Base-by-base conservation (phyloP, 768 basidiomycete species). In the Termitomyces sp. region DNA sequence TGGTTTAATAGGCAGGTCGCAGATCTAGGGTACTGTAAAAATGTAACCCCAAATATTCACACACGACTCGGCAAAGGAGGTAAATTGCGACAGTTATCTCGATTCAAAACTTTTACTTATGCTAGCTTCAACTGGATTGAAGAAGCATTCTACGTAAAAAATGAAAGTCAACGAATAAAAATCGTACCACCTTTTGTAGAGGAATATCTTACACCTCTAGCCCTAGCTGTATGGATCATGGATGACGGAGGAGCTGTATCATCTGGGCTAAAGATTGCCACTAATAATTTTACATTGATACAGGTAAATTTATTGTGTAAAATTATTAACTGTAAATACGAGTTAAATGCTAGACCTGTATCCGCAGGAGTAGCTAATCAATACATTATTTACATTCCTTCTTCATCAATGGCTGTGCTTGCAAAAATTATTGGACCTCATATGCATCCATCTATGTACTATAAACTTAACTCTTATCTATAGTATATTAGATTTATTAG, bases 231-330 rank as follows among this genome's bases (percentile, higher is more conserved):
- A 34, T 52, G 50, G 24, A 37, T 52, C 22, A 34, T 22, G 37
- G 32, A 14, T 34, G 50, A 52, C 37, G 50, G 50, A 20, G 34
- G 34, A 36, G 34, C 22, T 22, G 12, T 52, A 13, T 36, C 50
- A 36, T 34, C 16, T n/a, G 34, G 50, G 39, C 40, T 42, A 53
- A 53, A 42, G 20, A 26, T 53, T 24, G 53, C 53, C 39, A 43
- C 53, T 40, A 53, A 43, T 52, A 52, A 33, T 36, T 52, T 52
- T 52, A 40, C 53, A 22, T 53, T 53, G 53, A 53, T 24, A 39
- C 37, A 32, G 37, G 26, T 40, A 54, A 54, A 54, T 54, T 54
- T 33, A 14, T 54, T 27, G 53, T 36, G 32, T 36, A 52, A 39
- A 33, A 18, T 36, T 52, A 37, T 33, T 22, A 36, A 36, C 34